phyloP scores from a whole-genome alignment of 352 stramenopile species.

The Phytophthora vignae region DNA sequence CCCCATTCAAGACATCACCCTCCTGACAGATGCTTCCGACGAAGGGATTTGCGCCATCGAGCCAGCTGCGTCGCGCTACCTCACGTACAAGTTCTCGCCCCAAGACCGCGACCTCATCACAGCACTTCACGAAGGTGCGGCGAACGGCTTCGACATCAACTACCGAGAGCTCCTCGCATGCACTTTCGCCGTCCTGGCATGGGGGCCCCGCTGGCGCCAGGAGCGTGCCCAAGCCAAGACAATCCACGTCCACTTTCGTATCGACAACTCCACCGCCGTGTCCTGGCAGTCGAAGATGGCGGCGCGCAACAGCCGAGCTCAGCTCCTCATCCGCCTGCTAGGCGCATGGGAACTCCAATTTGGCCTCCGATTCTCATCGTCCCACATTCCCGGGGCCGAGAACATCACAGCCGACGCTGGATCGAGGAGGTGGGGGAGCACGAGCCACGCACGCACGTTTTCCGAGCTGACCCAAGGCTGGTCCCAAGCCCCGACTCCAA shows the following conservation, averaged over 20 bases:
- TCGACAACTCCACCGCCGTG: slow-evolving; percentile 29
- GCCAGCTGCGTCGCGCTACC: background rate
- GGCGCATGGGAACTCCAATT: background rate
- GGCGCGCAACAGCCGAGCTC: slow-evolving; percentile 14
- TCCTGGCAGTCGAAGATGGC: background rate
- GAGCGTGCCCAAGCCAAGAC: background rate
- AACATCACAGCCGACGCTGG: slow-evolving; percentile 2
- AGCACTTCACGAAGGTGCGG: background rate
- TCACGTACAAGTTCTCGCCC: background rate
- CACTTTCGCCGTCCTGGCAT: background rate
- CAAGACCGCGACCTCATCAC: background rate
- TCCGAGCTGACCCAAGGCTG: background rate
- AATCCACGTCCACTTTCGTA: slow-evolving; percentile 26
- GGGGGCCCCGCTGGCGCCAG: too few relatives aligned
- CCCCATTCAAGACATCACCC: background rate
- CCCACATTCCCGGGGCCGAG: slow-evolving; percentile 5
- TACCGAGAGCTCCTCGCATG: slow-evolving; percentile 2
- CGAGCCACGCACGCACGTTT: background rate
- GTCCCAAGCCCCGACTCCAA: background rate
- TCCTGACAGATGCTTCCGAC: background rate
- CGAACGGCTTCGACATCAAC: background rate
- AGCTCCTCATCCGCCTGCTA: slow-evolving; percentile 7
- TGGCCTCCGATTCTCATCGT: slow-evolving; percentile 6
- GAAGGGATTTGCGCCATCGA: background rate
- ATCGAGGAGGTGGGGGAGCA: background rate